Evolutionary conservation across 2,329 filamentous ascomycete species (phyloP).

Genomic region (Neofusicoccum umdonicola): DNA sequence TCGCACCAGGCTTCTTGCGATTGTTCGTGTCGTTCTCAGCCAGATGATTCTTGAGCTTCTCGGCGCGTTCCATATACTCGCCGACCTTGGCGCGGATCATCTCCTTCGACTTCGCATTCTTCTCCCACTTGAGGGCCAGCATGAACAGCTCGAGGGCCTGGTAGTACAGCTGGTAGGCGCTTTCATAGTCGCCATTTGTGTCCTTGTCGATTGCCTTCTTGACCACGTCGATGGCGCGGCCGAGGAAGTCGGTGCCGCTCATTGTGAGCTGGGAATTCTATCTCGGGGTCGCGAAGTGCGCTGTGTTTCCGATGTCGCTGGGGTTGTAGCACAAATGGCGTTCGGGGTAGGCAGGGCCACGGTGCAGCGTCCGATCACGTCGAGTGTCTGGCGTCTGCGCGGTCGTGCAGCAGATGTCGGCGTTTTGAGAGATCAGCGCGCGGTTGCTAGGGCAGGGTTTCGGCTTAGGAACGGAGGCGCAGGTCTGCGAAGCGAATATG

Average conservation of each 20-base stretch:
- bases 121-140: conserved; percentile 99
- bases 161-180: conserved; percentile 95
- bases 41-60: conserved; percentile 93
- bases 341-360: neutral
- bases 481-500: neutral
- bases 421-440: conserved; percentile 1
- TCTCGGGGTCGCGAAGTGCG: conserved; percentile 3
- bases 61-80: conserved; percentile 97
- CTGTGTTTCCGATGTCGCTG: neutral
- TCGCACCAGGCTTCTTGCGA: conserved; percentile 66
- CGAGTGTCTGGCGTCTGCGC: neutral
- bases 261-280: conserved; percentile 52
- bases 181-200: conserved; percentile 93
- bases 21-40: conserved; percentile 67
- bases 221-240: conserved; percentile 92
- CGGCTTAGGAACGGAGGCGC: neutral
- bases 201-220: conserved; percentile 97
- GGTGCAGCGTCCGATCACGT: neutral
- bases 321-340: neutral
- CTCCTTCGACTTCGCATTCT: conserved; percentile 94
- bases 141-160: conserved; percentile 96
- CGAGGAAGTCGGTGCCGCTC: conserved; percentile 96
- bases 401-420: neutral
- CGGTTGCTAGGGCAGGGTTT: conserved; percentile 2
- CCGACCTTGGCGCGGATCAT: conserved; percentile 94